Percentiles rank a stretch among this genome's conserved stretches.
phyloP scores from a whole-genome alignment of 441 rosid genomes.

The Jatropha multifida region DNA sequence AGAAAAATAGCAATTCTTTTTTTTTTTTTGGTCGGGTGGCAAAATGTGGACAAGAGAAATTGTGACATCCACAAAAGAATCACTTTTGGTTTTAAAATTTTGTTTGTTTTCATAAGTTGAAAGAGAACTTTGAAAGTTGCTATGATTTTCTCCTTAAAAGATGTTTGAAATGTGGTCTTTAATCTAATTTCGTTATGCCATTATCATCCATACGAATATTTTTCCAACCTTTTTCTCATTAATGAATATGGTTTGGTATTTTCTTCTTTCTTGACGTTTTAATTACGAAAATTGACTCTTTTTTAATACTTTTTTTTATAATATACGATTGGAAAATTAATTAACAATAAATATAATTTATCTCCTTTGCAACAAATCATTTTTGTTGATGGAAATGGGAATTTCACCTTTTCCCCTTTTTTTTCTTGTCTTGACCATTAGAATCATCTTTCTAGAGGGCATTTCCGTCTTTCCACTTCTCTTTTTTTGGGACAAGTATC shows the following conservation, averaged over 20 bases:
- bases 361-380: too few relatives aligned
- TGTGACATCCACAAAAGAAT: not conserved
- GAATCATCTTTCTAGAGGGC: too few relatives aligned
- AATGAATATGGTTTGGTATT: not conserved
- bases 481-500: too few relatives aligned
- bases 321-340: too few relatives aligned
- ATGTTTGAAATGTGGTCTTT: not conserved
- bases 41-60: not conserved
- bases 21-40: not conserved
- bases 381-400: too few relatives aligned
- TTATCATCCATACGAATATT: not conserved
- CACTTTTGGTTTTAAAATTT: not conserved
- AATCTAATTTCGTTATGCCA: constrained; percentile 5
- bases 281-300: too few relatives aligned
- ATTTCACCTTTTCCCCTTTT: too few relatives aligned
- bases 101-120: not conserved
- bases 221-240: not conserved
- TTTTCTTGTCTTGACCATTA: too few relatives aligned
- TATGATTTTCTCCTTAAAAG: not conserved
- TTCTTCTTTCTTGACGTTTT: not conserved
- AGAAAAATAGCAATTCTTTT: not conserved
- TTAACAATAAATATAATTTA: too few relatives aligned
- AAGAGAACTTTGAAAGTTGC: not conserved
- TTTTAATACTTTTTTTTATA: too few relatives aligned
- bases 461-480: too few relatives aligned